phyloP scores from a whole-genome alignment of 805 yeast species.

The Pichia insulana region DNA sequence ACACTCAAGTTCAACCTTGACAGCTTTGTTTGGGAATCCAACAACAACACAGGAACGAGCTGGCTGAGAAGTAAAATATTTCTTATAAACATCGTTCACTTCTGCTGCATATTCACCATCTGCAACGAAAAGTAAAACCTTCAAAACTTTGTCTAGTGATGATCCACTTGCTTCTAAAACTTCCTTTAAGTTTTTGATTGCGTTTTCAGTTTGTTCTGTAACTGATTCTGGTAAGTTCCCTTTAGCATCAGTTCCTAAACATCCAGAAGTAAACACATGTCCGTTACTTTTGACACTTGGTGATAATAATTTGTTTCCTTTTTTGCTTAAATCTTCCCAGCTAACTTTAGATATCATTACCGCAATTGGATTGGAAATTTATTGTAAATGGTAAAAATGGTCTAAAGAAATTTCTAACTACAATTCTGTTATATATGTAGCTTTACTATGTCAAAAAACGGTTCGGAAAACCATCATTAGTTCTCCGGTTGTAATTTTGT shows the following conservation, averaged over 20 bases:
- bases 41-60: slow-evolving; percentile 46
- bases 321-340: slow-evolving; percentile 30
- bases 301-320: slow-evolving; percentile 28
- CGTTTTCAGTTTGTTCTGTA: slow-evolving; percentile 37
- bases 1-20: slow-evolving; percentile 41
- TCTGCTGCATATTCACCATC: slow-evolving; percentile 34
- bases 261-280: slow-evolving; percentile 42
- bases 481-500: too few species aligned
- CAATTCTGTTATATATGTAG: too few species aligned
- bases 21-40: slow-evolving; percentile 38
- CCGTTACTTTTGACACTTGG: slow-evolving; percentile 35
- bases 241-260: slow-evolving; percentile 31
- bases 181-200: slow-evolving; percentile 35
- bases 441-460: too few species aligned
- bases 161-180: slow-evolving; percentile 38
- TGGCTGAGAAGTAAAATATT: slow-evolving; percentile 41
- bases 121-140: slow-evolving; percentile 41
- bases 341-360: too few species aligned
- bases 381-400: too few species aligned
- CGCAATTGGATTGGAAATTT: too few species aligned
- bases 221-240: slow-evolving; percentile 33
- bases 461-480: too few species aligned
- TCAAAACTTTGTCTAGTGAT: slow-evolving; percentile 36
- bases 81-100: slow-evolving; percentile 39
- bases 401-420: too few species aligned